Evolutionary conservation across 148 eudicot species (phyloP), one percentile per base, ranked within the genome.

Genomic region (Polygonum maritimum): DNA sequence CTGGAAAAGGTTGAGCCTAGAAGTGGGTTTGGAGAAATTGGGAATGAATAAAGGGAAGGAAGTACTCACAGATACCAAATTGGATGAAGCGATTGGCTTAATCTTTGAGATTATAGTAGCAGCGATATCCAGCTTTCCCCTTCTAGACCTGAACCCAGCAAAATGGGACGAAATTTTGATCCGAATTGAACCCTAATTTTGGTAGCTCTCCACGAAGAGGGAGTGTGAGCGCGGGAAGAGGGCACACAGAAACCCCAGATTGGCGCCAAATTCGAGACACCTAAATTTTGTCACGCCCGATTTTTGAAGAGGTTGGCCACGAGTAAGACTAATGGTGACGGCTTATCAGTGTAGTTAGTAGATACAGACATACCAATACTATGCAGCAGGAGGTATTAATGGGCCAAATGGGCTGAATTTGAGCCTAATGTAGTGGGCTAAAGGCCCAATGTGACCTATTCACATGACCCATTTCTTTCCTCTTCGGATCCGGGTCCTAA

Each of bases 11-110:
- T 45, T 13, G 41, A 13, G 18, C 45, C 44, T 67, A 33, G 16
- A 67, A 67, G 38, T 5, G 38, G 69, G 16, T 63, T 31, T 9
- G 40, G 69, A 7, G 69, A 63, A 26, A 63, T 31, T 63, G 31
- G 38, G 2, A 15, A 36, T 36, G 44, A 35, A 38, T 26, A 0
- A 67, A 36, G 12, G 19, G 54, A 22, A 62, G 22, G 10, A 33
- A 76, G 11, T 44, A 62, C 79, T 81, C 77, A 84, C 84, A 78
- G 75, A 81, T 69, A 49, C 78, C 33, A 69, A 79, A 67, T 70
- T 31, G 63, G 38, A 31, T 41, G 73, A 75, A 18, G 49, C n/a
- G 62, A 84, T 60, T 71, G 78, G 73, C 69, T 55, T 74, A 41
- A 77, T 55, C 36, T 58, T 48, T 52, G 63, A 69, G 4, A 60